A percentile compares a stretch with the other conserved stretches of the same genome.
These are phyloP conservation scores for Aurantiochytrium sp. DNA, from an alignment of 108 stramenopile genomes.

Conservation along the genomic window DNA sequence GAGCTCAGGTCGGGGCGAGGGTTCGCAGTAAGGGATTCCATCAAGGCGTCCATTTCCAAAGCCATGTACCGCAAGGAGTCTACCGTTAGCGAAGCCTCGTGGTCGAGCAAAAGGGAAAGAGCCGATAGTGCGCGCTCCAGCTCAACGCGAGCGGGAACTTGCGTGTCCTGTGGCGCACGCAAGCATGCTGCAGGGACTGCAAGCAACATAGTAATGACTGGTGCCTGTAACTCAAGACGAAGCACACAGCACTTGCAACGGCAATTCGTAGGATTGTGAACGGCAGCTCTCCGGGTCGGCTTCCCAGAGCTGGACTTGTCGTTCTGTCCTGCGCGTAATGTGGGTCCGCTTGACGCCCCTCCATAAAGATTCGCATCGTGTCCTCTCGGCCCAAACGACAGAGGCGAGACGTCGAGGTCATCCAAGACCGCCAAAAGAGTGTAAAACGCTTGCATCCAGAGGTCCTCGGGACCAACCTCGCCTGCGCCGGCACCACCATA, in stretches of 20 bases:
- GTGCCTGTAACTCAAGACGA: not conserved
- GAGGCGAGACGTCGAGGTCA: not conserved
- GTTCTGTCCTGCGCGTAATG: too few species aligned
- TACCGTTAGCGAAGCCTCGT: not conserved
- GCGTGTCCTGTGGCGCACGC: too few species aligned
- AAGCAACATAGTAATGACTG: not conserved
- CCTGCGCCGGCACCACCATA: not conserved
- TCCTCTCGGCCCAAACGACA: not conserved
- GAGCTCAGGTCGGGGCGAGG: too few species aligned
- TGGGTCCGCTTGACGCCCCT: too few species aligned
- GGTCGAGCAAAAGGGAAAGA: not conserved
- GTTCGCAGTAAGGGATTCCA: too few species aligned
- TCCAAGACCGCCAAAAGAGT: not conserved
- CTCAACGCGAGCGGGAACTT: not conserved
- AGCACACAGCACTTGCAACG: not conserved
- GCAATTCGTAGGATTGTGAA: not conserved
- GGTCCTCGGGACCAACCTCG: not conserved
- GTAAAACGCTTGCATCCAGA: not conserved
- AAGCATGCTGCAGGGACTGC: too few species aligned
- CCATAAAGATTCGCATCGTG: not conserved
- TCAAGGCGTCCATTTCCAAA: not conserved
- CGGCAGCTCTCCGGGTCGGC: not conserved
- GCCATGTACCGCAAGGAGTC: not conserved
- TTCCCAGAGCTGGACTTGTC: not conserved
- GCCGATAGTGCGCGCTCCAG: not conserved